A percentile compares a stretch with the other conserved stretches of the same genome.
phyloP scores from a whole-genome alignment of 805 yeast species.

The Candida namnaoensis region DNA sequence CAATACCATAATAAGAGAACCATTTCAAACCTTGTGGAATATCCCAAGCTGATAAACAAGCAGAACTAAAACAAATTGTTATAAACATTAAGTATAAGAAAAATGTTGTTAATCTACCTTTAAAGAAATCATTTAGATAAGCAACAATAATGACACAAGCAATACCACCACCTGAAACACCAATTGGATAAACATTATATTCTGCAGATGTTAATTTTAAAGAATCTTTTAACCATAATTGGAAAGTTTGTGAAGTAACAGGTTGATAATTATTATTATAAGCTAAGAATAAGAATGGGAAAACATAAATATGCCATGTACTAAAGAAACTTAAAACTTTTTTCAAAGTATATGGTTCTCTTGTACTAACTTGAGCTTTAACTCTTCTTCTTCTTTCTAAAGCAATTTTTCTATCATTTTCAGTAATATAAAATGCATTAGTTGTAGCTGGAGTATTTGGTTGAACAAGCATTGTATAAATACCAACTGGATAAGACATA shows the following conservation, averaged over 20 bases:
- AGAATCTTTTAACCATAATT: slow-evolving; percentile 32
- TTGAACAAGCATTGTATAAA: slow-evolving; percentile 28
- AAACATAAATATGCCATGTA: slow-evolving; percentile 38
- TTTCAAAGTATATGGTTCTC: slow-evolving; percentile 27
- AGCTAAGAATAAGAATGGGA: slow-evolving; percentile 19
- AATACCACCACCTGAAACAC: slow-evolving; percentile 27
- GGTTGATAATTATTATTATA: slow-evolving; percentile 12
- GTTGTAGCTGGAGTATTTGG: slow-evolving; percentile 34
- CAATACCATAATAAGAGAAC: slow-evolving; percentile 37
- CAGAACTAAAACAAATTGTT: slow-evolving; percentile 31
- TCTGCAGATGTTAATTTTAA: slow-evolving; percentile 19
- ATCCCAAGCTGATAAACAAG: slow-evolving; percentile 35
- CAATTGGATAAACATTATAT: slow-evolving; percentile 31
- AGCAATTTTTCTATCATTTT: slow-evolving; percentile 31
- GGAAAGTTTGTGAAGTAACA: slow-evolving; percentile 32
- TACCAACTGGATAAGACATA: slow-evolving; percentile 28
- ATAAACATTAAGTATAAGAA: slow-evolving; percentile 29
- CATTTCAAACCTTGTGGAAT: slow-evolving; percentile 37
- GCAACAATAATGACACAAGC: slow-evolving; percentile 24
- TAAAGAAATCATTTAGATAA: slow-evolving; percentile 24
- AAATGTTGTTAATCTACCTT: slow-evolving; percentile 25
- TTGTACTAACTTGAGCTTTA: slow-evolving; percentile 30
- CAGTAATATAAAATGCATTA: slow-evolving; percentile 28
- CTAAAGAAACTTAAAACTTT: slow-evolving; percentile 29
- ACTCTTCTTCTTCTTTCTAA: slow-evolving; percentile 31